Evolutionary conservation across 192 early-diverging fungal species (phyloP), one percentile per base, ranked within the genome.

Genomic region (Mortierella alpina): DNA sequence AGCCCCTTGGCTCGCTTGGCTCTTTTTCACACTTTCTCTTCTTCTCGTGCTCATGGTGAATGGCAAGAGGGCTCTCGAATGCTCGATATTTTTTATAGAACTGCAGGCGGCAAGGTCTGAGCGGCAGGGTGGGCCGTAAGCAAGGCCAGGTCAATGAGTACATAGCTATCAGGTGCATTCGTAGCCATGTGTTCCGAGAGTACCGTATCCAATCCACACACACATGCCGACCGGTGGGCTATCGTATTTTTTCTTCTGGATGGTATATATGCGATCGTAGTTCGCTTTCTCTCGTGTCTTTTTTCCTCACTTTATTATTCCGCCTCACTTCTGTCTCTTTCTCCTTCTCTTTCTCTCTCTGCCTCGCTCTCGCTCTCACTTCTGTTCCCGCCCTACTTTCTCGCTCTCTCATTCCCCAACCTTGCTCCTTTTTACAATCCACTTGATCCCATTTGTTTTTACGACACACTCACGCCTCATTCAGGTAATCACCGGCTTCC

Each of bases 181-280:
- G 31, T 31, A 31, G 31, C 31, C 31, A 31, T 31, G 31, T 31
- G 31, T 31, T 31, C 31, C 31, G 31, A 31, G 31, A 31, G 31
- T 31, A 31, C 31, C 31, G 31, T 31, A 31, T 31, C 3, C 31
- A 31, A 31, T 31, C 31, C 31, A 31, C 31, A 31, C 31, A 31
- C 31, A 31, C 31, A 31, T 31, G 31, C 31, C 31, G 31, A 31
- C 31, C 31, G 31, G 31, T 31, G 31, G 31, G 31, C 31, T 31
- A 31, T n/a, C n/a, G n/a, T n/a, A n/a, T 31, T 31, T 31, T 31
- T 55, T 61, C 54, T 73, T 60, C 42, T 49, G 17, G 31, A 31
- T 31, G 31, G 31, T 31, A 31, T 31, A 51, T n/a, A 51, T 51
- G 50, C 13, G 50, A 51, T 51, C 50, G 50, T 4, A 51, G 50